A percentile compares a stretch with the other conserved stretches of the same genome.
phyloP scores from a whole-genome alignment of 345 rosid genomes.

The Stellera chamaejasme region DNA sequence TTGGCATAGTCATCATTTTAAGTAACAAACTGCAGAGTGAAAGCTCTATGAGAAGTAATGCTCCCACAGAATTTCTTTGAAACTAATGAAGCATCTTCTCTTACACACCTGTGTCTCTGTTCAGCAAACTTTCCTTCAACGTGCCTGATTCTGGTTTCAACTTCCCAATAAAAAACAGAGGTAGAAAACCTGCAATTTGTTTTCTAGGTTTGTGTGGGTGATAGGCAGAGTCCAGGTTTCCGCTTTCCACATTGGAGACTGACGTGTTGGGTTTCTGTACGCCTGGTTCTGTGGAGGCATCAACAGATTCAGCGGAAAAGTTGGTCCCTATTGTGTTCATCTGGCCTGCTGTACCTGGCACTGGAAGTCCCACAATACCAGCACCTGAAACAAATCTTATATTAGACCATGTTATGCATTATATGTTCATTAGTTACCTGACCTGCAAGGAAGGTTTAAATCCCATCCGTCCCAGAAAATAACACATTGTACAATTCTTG shows the following conservation, averaged over 20 bases:
- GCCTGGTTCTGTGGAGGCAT: constrained; percentile 7
- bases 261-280: constrained; percentile 17
- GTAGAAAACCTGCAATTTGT: constrained; percentile 16
- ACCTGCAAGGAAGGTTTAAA: not conserved
- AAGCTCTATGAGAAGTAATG: too few species aligned
- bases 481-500: not conserved
- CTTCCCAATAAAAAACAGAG: constrained; percentile 9
- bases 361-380: not conserved
- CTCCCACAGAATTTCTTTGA: too few species aligned
- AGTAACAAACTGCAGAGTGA: too few species aligned
- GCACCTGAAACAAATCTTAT: not conserved
- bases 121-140: constrained; percentile 1
- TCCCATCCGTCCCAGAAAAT: not conserved
- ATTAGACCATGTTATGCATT: not conserved
- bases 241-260: constrained; percentile 8
- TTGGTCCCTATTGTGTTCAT: constrained; percentile 10
- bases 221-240: constrained; percentile 10
- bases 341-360: not conserved
- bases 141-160: not conserved
- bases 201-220: constrained; percentile 16
- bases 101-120: constrained; percentile 5
- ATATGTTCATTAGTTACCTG: not conserved
- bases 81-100: constrained; percentile 1
- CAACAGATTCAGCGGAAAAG: constrained; percentile 6
- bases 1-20: not conserved